These are phyloP conservation scores for Piper betle DNA, from an alignment of 164 flowering plant genomes.

Conservation along the genomic window DNA sequence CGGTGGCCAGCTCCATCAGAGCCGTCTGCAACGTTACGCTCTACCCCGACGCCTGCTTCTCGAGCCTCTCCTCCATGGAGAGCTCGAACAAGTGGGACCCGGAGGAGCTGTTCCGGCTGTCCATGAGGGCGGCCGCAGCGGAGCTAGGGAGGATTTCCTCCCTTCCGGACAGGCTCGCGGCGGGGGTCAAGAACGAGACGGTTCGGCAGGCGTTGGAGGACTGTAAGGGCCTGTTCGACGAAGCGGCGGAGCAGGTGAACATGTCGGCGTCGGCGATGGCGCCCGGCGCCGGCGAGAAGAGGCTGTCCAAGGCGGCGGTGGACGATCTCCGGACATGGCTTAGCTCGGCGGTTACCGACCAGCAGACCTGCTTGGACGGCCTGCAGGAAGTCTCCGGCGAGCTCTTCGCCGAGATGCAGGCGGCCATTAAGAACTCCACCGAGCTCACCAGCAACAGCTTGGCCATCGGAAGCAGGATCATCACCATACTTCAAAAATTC, in stretches of 20 bases:
- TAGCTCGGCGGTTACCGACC: conserved; percentile 51
- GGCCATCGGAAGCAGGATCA: conserved; percentile 33
- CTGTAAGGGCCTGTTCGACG: conserved; percentile 30
- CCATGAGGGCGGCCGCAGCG: conserved; percentile 28
- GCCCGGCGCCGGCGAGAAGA: not conserved
- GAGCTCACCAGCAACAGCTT: conserved; percentile 53
- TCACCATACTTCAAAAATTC: conserved; percentile 10
- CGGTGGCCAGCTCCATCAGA: conserved; percentile 28
- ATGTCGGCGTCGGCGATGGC: conserved; percentile 9
- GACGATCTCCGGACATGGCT: conserved; percentile 59
- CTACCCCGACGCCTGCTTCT: conserved; percentile 40
- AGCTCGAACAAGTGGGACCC: conserved; percentile 16
- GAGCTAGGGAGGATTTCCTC: conserved; percentile 26
- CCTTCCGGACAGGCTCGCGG: conserved; percentile 1
- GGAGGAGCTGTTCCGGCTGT: conserved; percentile 29
- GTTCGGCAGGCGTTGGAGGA: conserved; percentile 20
- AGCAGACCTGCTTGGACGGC: conserved; percentile 60
- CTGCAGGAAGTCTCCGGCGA: conserved; percentile 14
- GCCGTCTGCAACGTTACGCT: conserved; percentile 44
- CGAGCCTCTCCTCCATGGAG: conserved; percentile 16
- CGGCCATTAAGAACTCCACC: conserved; percentile 26
- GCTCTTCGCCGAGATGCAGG: not conserved
- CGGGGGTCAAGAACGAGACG: conserved; percentile 8
- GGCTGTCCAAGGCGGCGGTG: conserved; percentile 5
- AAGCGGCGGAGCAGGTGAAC: conserved; percentile 45